Base-by-base conservation (phyloP, 768 basidiomycete species). In the Tricholoma hemisulphureum region DNA sequence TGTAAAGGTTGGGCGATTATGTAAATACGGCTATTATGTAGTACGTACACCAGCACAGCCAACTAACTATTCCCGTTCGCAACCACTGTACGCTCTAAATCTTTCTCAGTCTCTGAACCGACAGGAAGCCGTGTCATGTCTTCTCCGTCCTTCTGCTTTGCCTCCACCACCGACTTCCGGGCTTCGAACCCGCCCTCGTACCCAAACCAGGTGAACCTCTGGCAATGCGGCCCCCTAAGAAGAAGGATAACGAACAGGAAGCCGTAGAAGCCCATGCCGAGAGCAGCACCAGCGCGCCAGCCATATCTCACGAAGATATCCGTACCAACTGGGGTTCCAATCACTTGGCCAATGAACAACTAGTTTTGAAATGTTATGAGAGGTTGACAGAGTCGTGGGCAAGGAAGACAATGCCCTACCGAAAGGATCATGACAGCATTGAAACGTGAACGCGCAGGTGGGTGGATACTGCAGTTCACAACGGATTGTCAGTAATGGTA, bases 321-420 rank as follows among this genome's bases (percentile, higher is more conserved):
- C 0, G 89, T 87, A 29, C 89, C 86, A 1, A 86, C 86, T 0
- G 87, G 79, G 1, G 90, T 92, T 13, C 92, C 92, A 69, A 89
- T 85, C 9, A 92, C 87, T 74, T 93, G 91, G 0, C 91, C 91
- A 23, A 89, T 77, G 69, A 91, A 90, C 26, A 87, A 71, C 80
- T 80, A 16, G 10, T n/a, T 10, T 3, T 16, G 14, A 35, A 26
- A 35, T 28, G 18, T 4, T 29, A n/a, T 39, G 14, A 28, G 24
- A 53, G 2, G 0, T 48, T 48, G 16, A 4, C 3, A n/a, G 10
- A 9, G 2, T n/a, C 26, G n/a, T 51, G 23, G 13, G 23, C 11
- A 13, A 24, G 5, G 10, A 24, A 28, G 16, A 14, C 31, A 69
- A 80, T 60, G 14, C 24, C 54, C 9, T 65, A 87, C 88, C 2